Conservation (phyloP, 495 filamentous ascomycete genomes). For the Hypoxylon perforatum region DNA sequence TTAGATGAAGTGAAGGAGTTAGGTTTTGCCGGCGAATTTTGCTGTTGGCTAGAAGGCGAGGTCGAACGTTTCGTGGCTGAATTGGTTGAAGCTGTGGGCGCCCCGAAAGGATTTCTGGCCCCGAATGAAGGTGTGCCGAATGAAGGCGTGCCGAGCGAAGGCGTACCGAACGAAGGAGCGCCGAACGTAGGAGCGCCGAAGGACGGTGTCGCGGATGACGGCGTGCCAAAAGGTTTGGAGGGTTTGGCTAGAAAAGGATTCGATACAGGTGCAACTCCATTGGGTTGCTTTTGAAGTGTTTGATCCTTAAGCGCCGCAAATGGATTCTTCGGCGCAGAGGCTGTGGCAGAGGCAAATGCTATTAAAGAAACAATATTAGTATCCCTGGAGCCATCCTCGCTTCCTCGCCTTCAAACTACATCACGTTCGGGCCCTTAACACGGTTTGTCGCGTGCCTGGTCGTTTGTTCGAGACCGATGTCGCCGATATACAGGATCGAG, state of each 20-base stretch:
- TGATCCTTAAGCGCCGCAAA: slow-evolving; percentile 28
- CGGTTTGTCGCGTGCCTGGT: neutral
- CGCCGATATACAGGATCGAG: neutral
- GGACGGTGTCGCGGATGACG: neutral
- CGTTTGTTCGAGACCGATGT: slow-evolving; percentile 1
- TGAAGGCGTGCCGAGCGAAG: neutral
- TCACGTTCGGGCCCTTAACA: slow-evolving; percentile 3
- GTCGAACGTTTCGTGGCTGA: slow-evolving; percentile 11
- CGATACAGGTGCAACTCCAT: slow-evolving; percentile 17
- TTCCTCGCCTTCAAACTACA: slow-evolving; percentile 3
- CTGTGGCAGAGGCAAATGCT: slow-evolving; percentile 36
- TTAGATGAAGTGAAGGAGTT: slow-evolving; percentile 8
- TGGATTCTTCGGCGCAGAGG: slow-evolving; percentile 25
- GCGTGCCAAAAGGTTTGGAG: slow-evolving; percentile 37
- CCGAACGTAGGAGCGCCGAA: neutral
- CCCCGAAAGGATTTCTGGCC: too few species aligned
- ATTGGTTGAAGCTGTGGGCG: neutral
- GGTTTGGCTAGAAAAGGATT: slow-evolving; percentile 31
- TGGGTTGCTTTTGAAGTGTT: slow-evolving; percentile 20
- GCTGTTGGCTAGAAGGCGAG: slow-evolving; percentile 21
- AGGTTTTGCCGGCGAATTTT: neutral
- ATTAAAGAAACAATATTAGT: slow-evolving; percentile 41
- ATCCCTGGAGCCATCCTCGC: slow-evolving; percentile 20
- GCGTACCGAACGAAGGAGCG: neutral
- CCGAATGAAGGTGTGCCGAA: neutral